Evolutionary conservation across 305 asterid species (phyloP).

Genomic region (Euphrasia arctica): DNA sequence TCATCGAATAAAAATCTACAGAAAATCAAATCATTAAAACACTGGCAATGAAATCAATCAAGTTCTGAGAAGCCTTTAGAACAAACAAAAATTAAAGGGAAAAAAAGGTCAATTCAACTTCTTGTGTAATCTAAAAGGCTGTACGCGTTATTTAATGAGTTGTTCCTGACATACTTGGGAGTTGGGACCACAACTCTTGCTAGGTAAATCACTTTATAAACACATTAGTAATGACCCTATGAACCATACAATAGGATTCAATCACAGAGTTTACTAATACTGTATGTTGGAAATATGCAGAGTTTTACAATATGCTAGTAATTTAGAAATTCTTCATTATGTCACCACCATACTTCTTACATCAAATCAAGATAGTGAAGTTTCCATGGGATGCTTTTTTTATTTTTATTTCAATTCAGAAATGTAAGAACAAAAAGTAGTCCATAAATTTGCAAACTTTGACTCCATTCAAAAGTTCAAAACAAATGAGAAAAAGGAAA

Average conservation of each 20-base stretch:
- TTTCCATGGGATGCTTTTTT: slow-evolving; percentile 9
- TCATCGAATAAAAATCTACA: slow-evolving; percentile 89
- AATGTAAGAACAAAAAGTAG: too few relatives aligned
- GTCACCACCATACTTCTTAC: background rate
- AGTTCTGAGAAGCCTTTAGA: slow-evolving; percentile 7
- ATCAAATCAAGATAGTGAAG: background rate
- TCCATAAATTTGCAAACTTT: too few relatives aligned
- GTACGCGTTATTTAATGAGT: slow-evolving; percentile 8
- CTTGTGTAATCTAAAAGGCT: slow-evolving; percentile 12
- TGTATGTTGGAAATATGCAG: too few relatives aligned
- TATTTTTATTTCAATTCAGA: background rate
- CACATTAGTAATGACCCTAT: background rate
- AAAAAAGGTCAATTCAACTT: slow-evolving; percentile 5
- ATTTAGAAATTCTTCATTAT: slow-evolving; percentile 3
- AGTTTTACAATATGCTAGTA: background rate
- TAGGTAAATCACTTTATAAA: slow-evolving; percentile 3
- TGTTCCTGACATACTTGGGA: background rate
- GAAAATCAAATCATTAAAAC: slow-evolving; percentile 21
- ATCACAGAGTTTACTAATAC: too few relatives aligned
- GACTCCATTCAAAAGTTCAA: too few relatives aligned
- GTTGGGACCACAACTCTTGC: background rate
- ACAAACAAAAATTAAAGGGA: slow-evolving; percentile 5
- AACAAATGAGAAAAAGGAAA: background rate
- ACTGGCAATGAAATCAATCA: slow-evolving; percentile 10
- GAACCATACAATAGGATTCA: background rate